Base-by-base conservation (phyloP, 768 basidiomycete species). In the Pulveroboletus frians region DNA sequence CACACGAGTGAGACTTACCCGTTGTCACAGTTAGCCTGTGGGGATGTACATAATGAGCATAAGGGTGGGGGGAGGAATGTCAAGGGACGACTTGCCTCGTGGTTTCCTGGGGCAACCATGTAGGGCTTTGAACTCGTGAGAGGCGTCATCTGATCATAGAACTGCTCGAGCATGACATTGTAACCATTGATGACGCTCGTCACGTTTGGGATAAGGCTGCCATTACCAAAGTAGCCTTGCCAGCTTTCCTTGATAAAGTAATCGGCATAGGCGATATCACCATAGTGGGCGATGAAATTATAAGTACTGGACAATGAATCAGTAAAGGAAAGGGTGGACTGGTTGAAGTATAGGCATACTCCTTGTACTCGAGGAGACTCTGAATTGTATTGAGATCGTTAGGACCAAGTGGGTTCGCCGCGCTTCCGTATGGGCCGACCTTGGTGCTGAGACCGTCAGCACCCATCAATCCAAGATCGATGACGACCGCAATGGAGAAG, bases 221-320 rank as follows among this genome's bases (percentile, higher is more conserved):
- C 13, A 18, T 58, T 65, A 5, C 63, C 63, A 37, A 64, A 64
- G 47, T 64, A 65, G 23, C 63, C 63, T 39, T 64, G 10, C 63
- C 63, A 64, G n/a, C 63, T 64, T 35, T 64, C 63, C 13, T 53
- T 56, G 38, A 64, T 60, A 17, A 64, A 63, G 49, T 65, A 65
- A 45, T 65, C 63, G 5, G 63, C 35, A 23, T 63, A 64, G 9
- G 63, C 60, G 9, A 65, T 52, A 40, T 56, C 63, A 5, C 63
- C 63, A 9, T 41, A 55, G 23, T 64, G 63, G 42, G 58, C 63
- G 5, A 65, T 47, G 36, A 63, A 64, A 3, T 65, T 54, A 17
- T 43, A 64, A 9, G 63, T 63, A 14, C 60, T 64, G n/a, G 2
- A 10, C 5, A 17, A 14, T 11, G 14, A 9, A 27, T 63, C 32